phyloP scores from a whole-genome alignment of 495 filamentous ascomycete species.

The Xylaria intraflava region DNA sequence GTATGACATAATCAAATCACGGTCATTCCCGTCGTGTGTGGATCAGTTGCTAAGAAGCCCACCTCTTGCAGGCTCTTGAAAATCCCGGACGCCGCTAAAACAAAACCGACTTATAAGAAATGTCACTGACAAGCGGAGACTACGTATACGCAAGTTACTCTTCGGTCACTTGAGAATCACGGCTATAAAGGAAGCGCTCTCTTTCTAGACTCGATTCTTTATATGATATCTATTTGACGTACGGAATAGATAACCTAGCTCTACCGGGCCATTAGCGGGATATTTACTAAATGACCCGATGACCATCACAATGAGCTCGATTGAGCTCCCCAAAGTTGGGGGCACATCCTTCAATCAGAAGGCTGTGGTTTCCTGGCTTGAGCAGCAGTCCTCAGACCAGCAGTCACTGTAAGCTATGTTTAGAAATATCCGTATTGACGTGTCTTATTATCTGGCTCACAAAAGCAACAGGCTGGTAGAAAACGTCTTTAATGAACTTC shows the following conservation, averaged over 20 bases:
- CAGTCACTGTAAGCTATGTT: constrained; percentile 23
- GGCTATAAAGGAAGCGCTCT: no score
- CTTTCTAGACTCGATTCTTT: no score
- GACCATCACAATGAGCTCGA: constrained; percentile 12
- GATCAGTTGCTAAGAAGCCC: no score
- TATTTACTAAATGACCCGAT: background rate
- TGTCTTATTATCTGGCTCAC: constrained; percentile 7
- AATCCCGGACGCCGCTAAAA: constrained; percentile 10
- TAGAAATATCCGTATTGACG: background rate
- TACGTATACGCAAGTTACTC: no score
- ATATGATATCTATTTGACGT: background rate
- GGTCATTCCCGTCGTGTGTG: no score
- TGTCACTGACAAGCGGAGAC: no score
- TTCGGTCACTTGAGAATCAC: no score
- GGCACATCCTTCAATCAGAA: constrained; percentile 26
- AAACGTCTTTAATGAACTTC: constrained; percentile 30
- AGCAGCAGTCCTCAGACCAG: constrained; percentile 20
- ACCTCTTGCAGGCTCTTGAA: no score
- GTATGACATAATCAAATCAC: no score
- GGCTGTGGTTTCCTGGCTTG: constrained; percentile 31
- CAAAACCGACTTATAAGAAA: no score
- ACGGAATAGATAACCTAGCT: background rate
- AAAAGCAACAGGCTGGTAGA: constrained; percentile 4
- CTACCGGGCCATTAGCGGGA: background rate
- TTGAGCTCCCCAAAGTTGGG: constrained; percentile 14